Base-by-base conservation (phyloP, 2,329 filamentous ascomycete genomes). In the Colletotrichum tofieldiae region DNA sequence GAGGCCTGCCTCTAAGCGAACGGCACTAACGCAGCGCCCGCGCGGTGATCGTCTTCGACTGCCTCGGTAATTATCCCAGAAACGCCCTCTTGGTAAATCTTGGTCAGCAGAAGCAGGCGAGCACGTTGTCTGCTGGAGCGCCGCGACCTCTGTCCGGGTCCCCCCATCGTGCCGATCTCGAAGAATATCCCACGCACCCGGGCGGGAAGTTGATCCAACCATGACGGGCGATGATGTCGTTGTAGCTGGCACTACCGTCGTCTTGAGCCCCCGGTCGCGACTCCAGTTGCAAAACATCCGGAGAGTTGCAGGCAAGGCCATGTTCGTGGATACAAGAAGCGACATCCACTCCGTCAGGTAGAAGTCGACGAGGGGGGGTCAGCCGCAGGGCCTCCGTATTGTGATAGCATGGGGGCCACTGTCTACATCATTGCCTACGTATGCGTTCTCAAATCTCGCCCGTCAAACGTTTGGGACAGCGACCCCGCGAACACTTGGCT, bases 151-250 rank as follows among this genome's bases (percentile, higher is more conserved):
- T 65, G 52, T 45, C 61, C 59, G 43, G 54, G 45, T 39, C 35
- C 54, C 35, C 54, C 51, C 26, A 64, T 58, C 56, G 43, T 55
- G 70, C 32, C 66, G 65, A 72, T 72, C 66, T 70, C 70, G 60
- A 70, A 70, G 54, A 72, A 72, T 37, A 60, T 70, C 70, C 70
- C 66, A 65, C 54, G 60, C 60, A 54, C 23, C 70, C 55, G 60
- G 66, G 51, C 70, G 70, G 69, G 65, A 60, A 56, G 20, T 35
- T 72, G 58, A 64, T 52, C 65, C 66, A 61, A 55, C 66, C 70
- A 70, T 70, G 70, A 70, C 60, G 66, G 66, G 43, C 55, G 60
- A 72, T 70, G 70, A 72, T 72, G 70, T 70, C 65, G 70, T 72
- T 47, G 66, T 39, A 63, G 65, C 64, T 64, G 68, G 64, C 64